Conservation (phyloP, 1,284 basidiomycete genomes). For the Pseudozyma flocculosa region DNA sequence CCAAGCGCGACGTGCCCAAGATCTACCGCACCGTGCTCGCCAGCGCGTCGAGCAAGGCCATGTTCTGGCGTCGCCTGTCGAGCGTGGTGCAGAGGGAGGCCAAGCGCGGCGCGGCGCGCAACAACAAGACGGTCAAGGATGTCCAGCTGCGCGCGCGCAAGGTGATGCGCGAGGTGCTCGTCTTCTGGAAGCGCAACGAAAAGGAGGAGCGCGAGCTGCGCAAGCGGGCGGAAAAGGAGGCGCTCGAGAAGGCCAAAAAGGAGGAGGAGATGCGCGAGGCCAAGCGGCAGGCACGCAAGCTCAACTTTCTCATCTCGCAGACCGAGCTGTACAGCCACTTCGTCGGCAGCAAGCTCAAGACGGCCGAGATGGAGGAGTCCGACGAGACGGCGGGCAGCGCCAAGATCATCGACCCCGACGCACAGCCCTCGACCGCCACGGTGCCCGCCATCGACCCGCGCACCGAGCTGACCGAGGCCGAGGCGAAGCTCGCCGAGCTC, state of each 20-base stretch:
- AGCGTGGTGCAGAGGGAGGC: conserved; percentile 75
- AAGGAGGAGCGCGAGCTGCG: conserved; percentile 85
- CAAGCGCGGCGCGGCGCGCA: conserved; percentile 76
- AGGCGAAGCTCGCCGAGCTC: conserved; percentile 60
- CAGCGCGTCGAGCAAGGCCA: conserved; percentile 55
- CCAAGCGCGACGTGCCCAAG: conserved; percentile 56
- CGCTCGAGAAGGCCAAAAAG: conserved; percentile 66
- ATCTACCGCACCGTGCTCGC: conserved; percentile 55
- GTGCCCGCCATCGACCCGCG: conserved; percentile 68
- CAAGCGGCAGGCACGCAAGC: conserved; percentile 89
- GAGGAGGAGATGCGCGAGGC: conserved; percentile 97
- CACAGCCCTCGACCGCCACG: conserved; percentile 32
- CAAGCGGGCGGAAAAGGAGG: conserved; percentile 81
- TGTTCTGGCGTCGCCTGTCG: conserved; percentile 75
- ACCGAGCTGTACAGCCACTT: conserved; percentile 99
- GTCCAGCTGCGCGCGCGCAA: conserved; percentile 82
- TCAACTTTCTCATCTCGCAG: conserved; percentile 98
- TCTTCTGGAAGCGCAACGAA: conserved; percentile 98
- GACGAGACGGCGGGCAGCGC: conserved; percentile 63
- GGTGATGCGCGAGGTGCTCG: conserved; percentile 79
- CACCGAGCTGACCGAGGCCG: conserved; percentile 59
- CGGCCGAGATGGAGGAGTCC: conserved; percentile 80
- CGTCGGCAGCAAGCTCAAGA: conserved; percentile 97
- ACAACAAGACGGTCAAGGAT: conserved; percentile 82
- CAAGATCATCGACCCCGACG: conserved; percentile 35